Evolutionary conservation across 2,329 filamentous ascomycete species (phyloP).

Genomic region (Bipolaris gigantea): DNA sequence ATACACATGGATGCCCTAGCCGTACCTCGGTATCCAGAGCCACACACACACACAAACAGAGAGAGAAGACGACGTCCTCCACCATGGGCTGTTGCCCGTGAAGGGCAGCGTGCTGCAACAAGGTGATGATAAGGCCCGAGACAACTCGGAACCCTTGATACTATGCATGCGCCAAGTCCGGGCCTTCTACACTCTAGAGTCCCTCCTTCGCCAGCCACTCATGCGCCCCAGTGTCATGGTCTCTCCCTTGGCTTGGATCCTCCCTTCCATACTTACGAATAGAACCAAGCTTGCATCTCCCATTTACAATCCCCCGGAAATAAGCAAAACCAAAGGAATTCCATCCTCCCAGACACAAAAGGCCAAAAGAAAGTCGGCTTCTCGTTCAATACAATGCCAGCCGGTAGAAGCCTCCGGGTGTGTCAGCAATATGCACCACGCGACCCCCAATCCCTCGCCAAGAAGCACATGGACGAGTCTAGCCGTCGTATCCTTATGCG

Average conservation of each 20-base stretch:
- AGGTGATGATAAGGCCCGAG: slow-evolving; percentile 22
- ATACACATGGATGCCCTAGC: slow-evolving; percentile 27
- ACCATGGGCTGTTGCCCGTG: slow-evolving; percentile 26
- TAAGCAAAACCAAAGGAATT: slow-evolving; percentile 19
- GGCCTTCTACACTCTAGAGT: background rate
- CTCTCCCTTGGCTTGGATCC: background rate
- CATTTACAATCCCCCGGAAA: background rate
- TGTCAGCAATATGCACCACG: slow-evolving; percentile 2
- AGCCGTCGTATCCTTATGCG: slow-evolving; percentile 18
- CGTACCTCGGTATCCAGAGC: background rate
- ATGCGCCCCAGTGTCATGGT: background rate
- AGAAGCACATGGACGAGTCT: slow-evolving; percentile 8
- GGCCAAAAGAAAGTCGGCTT: background rate
- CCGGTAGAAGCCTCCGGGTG: slow-evolving; percentile 3
- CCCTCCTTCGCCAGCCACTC: background rate
- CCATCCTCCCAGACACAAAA: background rate
- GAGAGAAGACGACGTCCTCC: background rate
- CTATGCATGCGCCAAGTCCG: slow-evolving; percentile 19
- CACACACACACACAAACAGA: no score
- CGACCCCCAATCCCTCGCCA: background rate
- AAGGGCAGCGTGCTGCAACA: slow-evolving; percentile 24
- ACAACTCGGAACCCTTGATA: slow-evolving; percentile 8
- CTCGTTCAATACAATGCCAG: slow-evolving; percentile 11
- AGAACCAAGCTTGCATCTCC: no score
- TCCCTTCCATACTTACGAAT: background rate